Evolutionary conservation across 2,329 filamentous ascomycete species (phyloP), one percentile per base, ranked within the genome.

Genomic region (Monosporascus sp.): DNA sequence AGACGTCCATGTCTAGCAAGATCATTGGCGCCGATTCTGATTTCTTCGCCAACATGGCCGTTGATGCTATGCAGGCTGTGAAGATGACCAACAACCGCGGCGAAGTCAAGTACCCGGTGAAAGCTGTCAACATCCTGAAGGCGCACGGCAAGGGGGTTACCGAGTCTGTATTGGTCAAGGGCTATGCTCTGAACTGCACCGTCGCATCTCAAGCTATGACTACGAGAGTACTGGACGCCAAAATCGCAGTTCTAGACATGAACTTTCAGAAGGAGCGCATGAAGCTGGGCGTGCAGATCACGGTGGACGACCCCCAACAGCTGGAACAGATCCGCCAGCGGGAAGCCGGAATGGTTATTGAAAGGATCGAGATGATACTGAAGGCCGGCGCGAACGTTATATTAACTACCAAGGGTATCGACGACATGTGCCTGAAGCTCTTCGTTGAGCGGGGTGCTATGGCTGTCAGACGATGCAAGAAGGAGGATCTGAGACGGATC

Each of bases 1-100:
- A 93, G 79, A 99, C 94, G 20, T 97, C 92, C 67, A 99, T 99
- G 93, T 97, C 92, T 50, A 96, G 90, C 80, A 99, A 99, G 78
- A 95, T 99, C 68, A 97, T 99, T 70, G 94, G 94, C 54, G 78
- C 89, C 53, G 94, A 99, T 74, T 91, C 90, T 14, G 91, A 96
- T 60, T 99, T 99, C 78, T 99, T 99, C 69, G 85, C 93, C 63
- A 89, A 94, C 74, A 95, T 99, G 88, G 91, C 92, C 14, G 94
- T 99, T 49, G 93, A 99, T 72, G 92, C 89, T 60, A 97, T 99
- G 81, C 86, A 89, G 70, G 88, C 92, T 51, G 94, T 99, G 67
- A 97, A 96, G 81, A 86, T 88, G 46, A 90, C 88, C 55, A 97
- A 97, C 77, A 91, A 89, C 76, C 87, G 87, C 74, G 87, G 83